Evolutionary conservation across 495 filamentous ascomycete genomes (phyloP), one percentile per base, ranked within the genome.

Genomic region (Apiosordaria backusii): DNA sequence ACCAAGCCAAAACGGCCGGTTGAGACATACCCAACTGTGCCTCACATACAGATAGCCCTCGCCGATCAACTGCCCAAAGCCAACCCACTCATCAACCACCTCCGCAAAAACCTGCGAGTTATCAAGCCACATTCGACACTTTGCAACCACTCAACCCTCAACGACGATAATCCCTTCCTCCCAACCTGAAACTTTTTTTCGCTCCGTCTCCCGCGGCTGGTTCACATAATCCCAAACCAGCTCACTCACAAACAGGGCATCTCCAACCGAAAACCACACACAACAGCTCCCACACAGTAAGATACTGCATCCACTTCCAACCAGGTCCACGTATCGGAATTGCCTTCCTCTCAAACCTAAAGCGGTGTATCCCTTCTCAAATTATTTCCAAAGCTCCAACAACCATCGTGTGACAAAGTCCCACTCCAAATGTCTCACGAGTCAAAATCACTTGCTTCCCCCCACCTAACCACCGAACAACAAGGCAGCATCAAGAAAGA

Each of bases 101-200:
- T 57, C n/a, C 22, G 55, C 55, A 59, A 59, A 59, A 25, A 13
- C 57, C 21, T 18, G 23, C 26, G 10, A 23, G 57, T 27, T 25
- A 59, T 59, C 57, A 59, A 59, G 57, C 57, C 57, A 59, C 57
- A 26, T 10, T 0, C 55, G 57, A 59, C 57, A 59, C 22, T 23
- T 25, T 59, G 22, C 57, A 59, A 9, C 16, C 29, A 10, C 6
- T 35, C 6, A 35, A 10, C 29, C 29, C 10, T 35, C 1, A 45
- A 18, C 35, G 35, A 45, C 35, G 35, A 45, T 45, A 45, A 45
- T 45, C 35, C 35, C 3, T 13, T 18, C 35, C 35, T n/a, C n/a
- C n/a, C n/a, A n/a, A n/a, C n/a, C n/a, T n/a, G n/a, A n/a, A n/a
- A n/a, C n/a, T n/a, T n/a, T n/a, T n/a, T n/a, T n/a, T n/a, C n/a